These are phyloP conservation scores for Parasitella parasitica DNA, from an alignment of 371 early-diverging fungal species.

Conservation along the genomic window DNA sequence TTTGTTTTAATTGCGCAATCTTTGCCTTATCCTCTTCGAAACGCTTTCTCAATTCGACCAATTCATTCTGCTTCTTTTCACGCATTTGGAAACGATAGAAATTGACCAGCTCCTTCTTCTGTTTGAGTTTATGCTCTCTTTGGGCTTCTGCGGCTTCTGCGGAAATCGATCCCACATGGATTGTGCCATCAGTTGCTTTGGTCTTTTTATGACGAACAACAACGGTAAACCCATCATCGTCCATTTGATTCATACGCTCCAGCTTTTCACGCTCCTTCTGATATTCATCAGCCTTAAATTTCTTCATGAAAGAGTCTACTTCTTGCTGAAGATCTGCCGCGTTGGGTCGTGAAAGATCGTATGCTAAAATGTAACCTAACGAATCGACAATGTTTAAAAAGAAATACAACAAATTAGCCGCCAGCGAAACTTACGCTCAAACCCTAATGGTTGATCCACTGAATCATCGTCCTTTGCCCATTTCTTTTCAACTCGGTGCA, in stretches of 20 bases:
- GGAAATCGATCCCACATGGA: slow-evolving; percentile 54
- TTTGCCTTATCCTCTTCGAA: slow-evolving; percentile 92
- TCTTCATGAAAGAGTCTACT: slow-evolving; percentile 74
- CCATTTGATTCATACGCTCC: slow-evolving; percentile 75
- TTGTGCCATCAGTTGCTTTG: slow-evolving; percentile 57
- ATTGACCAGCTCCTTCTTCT: slow-evolving; percentile 77
- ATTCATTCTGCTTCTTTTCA: slow-evolving; percentile 85
- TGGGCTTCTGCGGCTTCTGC: slow-evolving; percentile 43
- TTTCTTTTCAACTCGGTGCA: slow-evolving; percentile 59
- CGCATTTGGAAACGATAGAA: slow-evolving; percentile 96
- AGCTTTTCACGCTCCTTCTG: slow-evolving; percentile 63
- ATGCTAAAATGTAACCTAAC: slow-evolving; percentile 42
- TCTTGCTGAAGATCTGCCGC: slow-evolving; percentile 54
- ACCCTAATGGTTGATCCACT: slow-evolving; percentile 50
- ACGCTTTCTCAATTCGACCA: slow-evolving; percentile 80
- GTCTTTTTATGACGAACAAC: slow-evolving; percentile 72
- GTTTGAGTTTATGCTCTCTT: slow-evolving; percentile 28
- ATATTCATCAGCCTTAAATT: slow-evolving; percentile 82
- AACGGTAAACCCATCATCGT: slow-evolving; percentile 93
- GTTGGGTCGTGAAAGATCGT: slow-evolving; percentile 60
- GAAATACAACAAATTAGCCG: neutral
- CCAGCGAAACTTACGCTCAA: slow-evolving; percentile 43
- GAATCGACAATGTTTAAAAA: no score
- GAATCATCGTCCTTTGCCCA: slow-evolving; percentile 61
- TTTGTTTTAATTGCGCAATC: slow-evolving; percentile 78